Percentiles rank a stretch among this genome's conserved stretches.
These are phyloP conservation scores for Grammothele lineata DNA, from an alignment of 768 basidiomycete species.

Conservation along the genomic window DNA sequence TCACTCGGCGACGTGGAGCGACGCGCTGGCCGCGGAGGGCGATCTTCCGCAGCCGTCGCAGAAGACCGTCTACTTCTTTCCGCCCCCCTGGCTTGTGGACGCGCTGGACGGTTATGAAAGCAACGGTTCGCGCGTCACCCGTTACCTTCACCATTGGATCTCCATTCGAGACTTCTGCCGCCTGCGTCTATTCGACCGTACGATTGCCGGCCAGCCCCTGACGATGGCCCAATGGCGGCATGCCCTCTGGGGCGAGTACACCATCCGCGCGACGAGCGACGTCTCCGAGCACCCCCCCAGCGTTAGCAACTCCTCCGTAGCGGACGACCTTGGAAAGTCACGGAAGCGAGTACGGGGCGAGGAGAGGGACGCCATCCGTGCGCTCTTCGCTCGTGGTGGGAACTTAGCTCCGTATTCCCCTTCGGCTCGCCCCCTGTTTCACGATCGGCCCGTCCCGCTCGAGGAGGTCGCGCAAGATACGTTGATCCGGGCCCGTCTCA, in stretches of 20 bases:
- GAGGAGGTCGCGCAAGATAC: background rate
- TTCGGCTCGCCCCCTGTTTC: background rate
- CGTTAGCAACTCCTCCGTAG: background rate
- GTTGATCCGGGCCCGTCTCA: background rate
- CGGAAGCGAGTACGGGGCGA: too few relatives aligned
- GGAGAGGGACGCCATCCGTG: background rate
- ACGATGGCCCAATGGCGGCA: constrained; percentile 3
- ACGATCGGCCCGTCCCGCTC: background rate
- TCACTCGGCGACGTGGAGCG: background rate
- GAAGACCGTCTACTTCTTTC: background rate
- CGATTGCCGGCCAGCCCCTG: background rate
- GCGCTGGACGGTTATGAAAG: background rate
- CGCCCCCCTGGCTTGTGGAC: background rate
- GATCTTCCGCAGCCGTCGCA: background rate
- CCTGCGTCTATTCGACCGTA: background rate
- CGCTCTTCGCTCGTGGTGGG: background rate
- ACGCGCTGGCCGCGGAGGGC: background rate
- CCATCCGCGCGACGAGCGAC: background rate
- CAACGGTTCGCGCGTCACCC: background rate
- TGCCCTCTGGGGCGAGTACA: background rate
- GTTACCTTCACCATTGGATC: background rate
- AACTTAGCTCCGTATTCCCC: background rate
- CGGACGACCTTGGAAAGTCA: too few relatives aligned
- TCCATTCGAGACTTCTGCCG: background rate
- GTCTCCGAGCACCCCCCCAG: background rate